phyloP scores from a whole-genome alignment of 768 basidiomycete species.

The Thelephora aurantiotincta region DNA sequence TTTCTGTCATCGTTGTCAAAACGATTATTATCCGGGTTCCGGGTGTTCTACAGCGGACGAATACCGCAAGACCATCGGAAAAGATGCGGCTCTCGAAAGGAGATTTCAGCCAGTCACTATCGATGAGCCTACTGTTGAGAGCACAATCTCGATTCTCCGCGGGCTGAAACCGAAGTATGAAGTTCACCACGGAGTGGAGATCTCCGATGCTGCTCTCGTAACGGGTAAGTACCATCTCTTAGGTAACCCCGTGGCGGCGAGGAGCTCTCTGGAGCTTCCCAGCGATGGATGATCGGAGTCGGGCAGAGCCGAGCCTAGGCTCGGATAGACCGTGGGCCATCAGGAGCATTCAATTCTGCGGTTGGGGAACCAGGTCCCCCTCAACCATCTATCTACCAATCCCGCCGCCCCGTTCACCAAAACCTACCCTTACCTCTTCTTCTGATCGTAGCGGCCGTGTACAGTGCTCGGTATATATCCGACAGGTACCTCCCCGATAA shows the following conservation, averaged over 20 bases:
- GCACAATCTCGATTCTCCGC: slow-evolving; percentile 76
- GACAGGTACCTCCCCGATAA: slow-evolving; percentile 86
- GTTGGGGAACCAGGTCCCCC: not conserved
- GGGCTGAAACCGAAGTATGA: slow-evolving; percentile 79
- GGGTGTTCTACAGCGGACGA: slow-evolving; percentile 46
- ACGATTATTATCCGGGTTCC: not conserved
- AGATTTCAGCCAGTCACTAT: slow-evolving; percentile 85
- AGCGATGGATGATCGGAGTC: not conserved
- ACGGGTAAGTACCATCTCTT: slow-evolving; percentile 35
- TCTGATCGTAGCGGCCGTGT: slow-evolving; percentile 51
- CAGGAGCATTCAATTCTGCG: too few species aligned
- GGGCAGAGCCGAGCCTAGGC: too few species aligned
- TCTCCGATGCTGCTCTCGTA: slow-evolving; percentile 77
- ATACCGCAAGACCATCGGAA: slow-evolving; percentile 82
- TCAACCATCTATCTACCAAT: too few species aligned
- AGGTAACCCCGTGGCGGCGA: too few species aligned
- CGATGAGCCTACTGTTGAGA: slow-evolving; percentile 77
- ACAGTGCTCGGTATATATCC: slow-evolving; percentile 73
- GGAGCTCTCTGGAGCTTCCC: too few species aligned
- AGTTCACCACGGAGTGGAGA: slow-evolving; percentile 88
- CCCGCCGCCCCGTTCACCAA: not conserved
- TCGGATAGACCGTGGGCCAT: too few species aligned
- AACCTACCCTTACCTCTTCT: not conserved
- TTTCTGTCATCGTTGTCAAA: not conserved
- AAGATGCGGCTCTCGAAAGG: slow-evolving; percentile 82